Conservation (phyloP, 768 basidiomycete genomes). For the Hirschioporus abietinus region DNA sequence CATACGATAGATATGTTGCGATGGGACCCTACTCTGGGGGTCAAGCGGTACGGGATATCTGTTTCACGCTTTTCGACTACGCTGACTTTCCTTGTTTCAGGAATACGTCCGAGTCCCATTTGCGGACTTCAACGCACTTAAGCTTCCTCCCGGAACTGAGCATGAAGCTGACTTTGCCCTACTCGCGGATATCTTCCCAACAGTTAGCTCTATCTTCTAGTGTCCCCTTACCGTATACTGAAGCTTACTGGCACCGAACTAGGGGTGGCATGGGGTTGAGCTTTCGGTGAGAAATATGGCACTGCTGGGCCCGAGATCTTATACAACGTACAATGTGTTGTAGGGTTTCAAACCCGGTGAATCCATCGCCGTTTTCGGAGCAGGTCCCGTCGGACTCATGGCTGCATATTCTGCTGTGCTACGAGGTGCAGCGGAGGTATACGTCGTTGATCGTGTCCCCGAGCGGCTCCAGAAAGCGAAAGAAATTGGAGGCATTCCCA, state of each 20-base stretch:
- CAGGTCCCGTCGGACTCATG: conserved; percentile 52
- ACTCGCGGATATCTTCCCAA: conserved; percentile 53
- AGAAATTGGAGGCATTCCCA: conserved; percentile 45
- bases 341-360: conserved; percentile 49
- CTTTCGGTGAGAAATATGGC: conserved; percentile 31
- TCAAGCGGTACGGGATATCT: conserved; percentile 35
- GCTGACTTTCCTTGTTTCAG: conserved; percentile 18
- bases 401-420: conserved; percentile 50
- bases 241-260: background rate
- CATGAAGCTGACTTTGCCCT: conserved; percentile 52
- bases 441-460: conserved; percentile 51
- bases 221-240: background rate
- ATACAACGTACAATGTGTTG: background rate
- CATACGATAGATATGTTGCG: conserved; percentile 39
- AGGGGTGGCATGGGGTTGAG: conserved; percentile 51
- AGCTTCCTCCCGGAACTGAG: conserved; percentile 46
- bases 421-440: conserved; percentile 47
- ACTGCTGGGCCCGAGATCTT: background rate
- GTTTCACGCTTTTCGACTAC: background rate
- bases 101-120: conserved; percentile 54
- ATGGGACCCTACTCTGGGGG: conserved; percentile 55
- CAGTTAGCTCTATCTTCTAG: conserved; percentile 26
- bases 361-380: conserved; percentile 48
- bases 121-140: conserved; percentile 51
- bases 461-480: conserved; percentile 48